Evolutionary conservation across 2,329 filamentous ascomycete species (phyloP).

Genomic region (Fusarium sp.): DNA sequence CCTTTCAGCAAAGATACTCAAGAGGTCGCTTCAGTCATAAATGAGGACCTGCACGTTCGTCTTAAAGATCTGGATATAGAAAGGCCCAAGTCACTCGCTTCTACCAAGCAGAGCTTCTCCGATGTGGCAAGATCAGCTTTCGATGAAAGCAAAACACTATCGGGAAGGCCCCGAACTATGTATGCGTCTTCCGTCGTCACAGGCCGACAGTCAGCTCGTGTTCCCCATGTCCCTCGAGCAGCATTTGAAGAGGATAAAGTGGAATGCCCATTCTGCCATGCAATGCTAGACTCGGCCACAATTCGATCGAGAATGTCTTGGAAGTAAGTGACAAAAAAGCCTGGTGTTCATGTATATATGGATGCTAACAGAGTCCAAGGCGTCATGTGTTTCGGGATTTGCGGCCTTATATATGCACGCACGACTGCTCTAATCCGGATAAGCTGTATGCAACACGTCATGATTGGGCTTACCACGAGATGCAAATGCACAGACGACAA

Average conservation of each 20-base stretch:
- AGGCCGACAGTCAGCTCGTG: not conserved
- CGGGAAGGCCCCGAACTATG: fast-evolving
- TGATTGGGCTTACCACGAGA: not conserved
- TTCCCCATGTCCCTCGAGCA: not conserved
- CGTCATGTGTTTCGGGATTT: not conserved
- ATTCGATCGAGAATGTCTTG: not conserved
- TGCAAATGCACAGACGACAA: not conserved
- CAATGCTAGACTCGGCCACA: not conserved
- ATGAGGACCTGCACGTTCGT: fast-evolving
- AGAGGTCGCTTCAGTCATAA: not conserved
- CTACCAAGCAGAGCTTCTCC: not conserved
- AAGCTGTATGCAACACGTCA: not conserved
- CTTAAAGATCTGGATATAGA: too few relatives aligned
- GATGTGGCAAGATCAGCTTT: fast-evolving
- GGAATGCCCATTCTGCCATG: not conserved
- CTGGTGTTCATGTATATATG: fast-evolving
- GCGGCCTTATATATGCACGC: not conserved
- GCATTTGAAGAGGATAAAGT: fast-evolving
- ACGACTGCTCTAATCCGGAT: not conserved
- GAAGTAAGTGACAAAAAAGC: not conserved
- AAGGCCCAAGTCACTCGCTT: not conserved
- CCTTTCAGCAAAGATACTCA: fast-evolving
- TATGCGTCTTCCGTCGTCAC: fast-evolving
- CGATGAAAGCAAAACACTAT: fast-evolving
- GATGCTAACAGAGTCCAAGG: fast-evolving